Conservation (phyloP, 2,329 filamentous ascomycete species). For the Knufia fluminis region DNA sequence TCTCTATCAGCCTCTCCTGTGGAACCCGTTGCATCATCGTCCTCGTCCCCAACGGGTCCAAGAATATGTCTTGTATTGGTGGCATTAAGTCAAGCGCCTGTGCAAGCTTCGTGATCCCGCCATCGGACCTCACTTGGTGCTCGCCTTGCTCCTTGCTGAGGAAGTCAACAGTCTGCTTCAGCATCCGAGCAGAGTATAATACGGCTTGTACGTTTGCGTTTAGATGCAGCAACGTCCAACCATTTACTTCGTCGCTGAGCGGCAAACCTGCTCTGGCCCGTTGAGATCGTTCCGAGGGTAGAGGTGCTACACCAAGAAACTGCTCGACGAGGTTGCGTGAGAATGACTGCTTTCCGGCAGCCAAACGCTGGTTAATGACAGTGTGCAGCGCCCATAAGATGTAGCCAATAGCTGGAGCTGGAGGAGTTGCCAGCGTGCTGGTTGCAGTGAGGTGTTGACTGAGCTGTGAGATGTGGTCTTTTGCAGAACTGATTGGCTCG, state of each 20-base stretch:
- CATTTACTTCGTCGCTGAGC: background rate
- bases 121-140: background rate
- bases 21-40: background rate
- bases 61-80: conserved; percentile 14
- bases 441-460: background rate
- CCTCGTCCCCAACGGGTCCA: conserved; percentile 8
- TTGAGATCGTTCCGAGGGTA: background rate
- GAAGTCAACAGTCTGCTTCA: conserved; percentile 35
- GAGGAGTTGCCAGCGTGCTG: background rate
- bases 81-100: conserved; percentile 10
- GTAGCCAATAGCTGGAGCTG: background rate
- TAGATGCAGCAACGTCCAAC: conserved; percentile 43
- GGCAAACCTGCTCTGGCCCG: background rate
- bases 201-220: conserved; percentile 51
- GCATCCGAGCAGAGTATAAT: conserved; percentile 54
- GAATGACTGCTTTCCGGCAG: background rate
- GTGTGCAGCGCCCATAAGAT: background rate
- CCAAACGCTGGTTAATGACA: background rate
- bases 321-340: background rate
- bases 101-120: background rate
- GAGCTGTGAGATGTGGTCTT: background rate
- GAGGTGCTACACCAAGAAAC: background rate
- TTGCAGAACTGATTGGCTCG: background rate
- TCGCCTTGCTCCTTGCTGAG: background rate
- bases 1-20: background rate